phyloP scores from a whole-genome alignment of 768 basidiomycete genomes.

The Suillus lakei region DNA sequence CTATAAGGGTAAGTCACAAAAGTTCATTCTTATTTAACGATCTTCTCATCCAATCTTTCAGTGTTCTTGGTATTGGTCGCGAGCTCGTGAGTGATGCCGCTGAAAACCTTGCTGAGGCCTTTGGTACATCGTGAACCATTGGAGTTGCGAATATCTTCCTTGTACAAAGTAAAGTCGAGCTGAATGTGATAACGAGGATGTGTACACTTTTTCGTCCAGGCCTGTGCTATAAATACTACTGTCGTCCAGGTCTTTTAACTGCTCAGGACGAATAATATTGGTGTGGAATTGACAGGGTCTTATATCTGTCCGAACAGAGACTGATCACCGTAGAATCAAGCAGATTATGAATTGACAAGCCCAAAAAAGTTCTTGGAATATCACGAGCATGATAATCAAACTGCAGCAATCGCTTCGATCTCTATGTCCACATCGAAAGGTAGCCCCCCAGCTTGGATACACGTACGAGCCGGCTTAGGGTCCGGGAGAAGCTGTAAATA shows the following conservation, averaged over 20 bases:
- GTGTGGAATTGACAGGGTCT: background rate
- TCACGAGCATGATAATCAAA: slow-evolving; percentile 10
- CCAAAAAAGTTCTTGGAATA: background rate
- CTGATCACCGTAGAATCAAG: background rate
- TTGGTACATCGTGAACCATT: slow-evolving; percentile 23
- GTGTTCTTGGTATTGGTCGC: slow-evolving; percentile 42
- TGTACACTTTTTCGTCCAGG: background rate
- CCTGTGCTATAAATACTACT: background rate
- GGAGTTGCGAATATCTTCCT: background rate
- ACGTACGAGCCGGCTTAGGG: slow-evolving; percentile 75
- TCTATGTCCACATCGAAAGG: slow-evolving; percentile 76
- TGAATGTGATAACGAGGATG: background rate
- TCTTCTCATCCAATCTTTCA: slow-evolving; percentile 27
- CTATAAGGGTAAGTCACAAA: slow-evolving; percentile 26
- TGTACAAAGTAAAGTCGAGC: background rate
- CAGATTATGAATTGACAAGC: background rate
- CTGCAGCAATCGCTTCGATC: slow-evolving; percentile 69
- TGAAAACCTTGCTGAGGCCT: slow-evolving; percentile 36
- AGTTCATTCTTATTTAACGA: background rate
- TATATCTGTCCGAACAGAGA: background rate
- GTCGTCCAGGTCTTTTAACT: background rate
- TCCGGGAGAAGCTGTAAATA: slow-evolving; percentile 47
- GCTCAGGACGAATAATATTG: too few relatives aligned
- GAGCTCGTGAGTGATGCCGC: slow-evolving; percentile 44
- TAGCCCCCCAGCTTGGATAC: slow-evolving; percentile 73